Base-by-base conservation (phyloP, 306 rosid species). In the Adenanthera pavonina region DNA sequence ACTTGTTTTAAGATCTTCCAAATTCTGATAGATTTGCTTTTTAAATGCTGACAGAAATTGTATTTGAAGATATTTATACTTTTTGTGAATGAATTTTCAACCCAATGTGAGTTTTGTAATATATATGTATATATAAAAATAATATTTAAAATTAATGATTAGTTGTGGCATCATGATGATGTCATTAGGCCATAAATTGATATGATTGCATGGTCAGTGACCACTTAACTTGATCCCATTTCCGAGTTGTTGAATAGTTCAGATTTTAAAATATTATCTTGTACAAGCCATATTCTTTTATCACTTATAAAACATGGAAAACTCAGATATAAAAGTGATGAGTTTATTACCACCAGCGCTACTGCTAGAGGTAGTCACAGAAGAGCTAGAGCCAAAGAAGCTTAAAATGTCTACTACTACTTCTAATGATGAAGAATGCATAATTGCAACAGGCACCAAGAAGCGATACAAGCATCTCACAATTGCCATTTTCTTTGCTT, bases 321-420 rank as follows among this genome's bases (percentile, higher is more conserved):
- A 81, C 84, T 81, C 89, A 73, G 91, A 89, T 56, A 75, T 83
- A 14, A 56, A 48, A 66, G 52, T 82, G 72, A 49, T 85, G 71
- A 84, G 71, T 67, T 84, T 92, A 74, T 86, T 89, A 1, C 81
- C 79, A 8, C 84, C 84, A 34, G 76, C 84, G 6, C 71, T 83
- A 30, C 82, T 72, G 38, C 75, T 87, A 62, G 60, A 48, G 41
- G 57, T 75, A 65, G 52, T 53, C 48, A 79, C 69, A 5, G 87
- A 85, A 36, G 90, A 89, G 85, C 97, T 94, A 6, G 89, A 89
- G 4, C 41, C 81, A 7, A 91, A 91, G 78, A 91, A 88, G 89
- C 90, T 81, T 78, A 95, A 91, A 87, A 95, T 95, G 95, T 91
- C 95, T 76, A 88, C 94, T 84, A 94, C 97, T 40, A 87, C 97